These are phyloP conservation scores for Euptelea pleiosperma DNA, from an alignment of 164 flowering plant species.

Conservation along the genomic window DNA sequence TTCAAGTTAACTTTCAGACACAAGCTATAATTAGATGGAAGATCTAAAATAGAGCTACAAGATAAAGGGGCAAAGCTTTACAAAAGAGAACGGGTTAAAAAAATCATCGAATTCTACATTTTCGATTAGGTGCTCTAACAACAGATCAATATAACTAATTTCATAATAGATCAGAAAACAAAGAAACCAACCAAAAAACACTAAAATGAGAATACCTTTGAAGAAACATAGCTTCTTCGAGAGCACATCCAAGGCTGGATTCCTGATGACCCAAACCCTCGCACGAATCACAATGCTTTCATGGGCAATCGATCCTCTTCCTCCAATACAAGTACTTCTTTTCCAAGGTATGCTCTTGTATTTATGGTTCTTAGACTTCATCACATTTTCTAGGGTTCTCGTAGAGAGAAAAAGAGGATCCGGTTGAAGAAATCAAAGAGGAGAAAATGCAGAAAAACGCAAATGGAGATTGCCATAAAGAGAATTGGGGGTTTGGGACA, in stretches of 20 bases:
- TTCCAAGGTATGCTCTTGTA: conserved; percentile 20
- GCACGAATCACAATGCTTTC: conserved; percentile 88
- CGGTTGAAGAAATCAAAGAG: conserved; percentile 33
- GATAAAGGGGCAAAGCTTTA: too few species aligned
- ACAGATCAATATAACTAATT: too few species aligned
- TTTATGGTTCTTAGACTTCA: background rate
- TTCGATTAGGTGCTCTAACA: too few species aligned
- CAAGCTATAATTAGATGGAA: too few species aligned
- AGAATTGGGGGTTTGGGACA: conserved; percentile 46
- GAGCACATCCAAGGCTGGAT: conserved; percentile 94
- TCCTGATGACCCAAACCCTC: conserved; percentile 97
- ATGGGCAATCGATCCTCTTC: conserved; percentile 83
- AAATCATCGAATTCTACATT: too few species aligned
- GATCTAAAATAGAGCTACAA: too few species aligned
- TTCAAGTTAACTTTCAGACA: too few species aligned
- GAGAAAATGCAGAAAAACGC: conserved; percentile 44
- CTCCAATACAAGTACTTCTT: conserved; percentile 91
- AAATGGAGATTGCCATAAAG: conserved; percentile 31
- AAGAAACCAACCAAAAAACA: background rate
- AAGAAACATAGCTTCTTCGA: conserved; percentile 90
- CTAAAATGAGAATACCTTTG: conserved; percentile 43
- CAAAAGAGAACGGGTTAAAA: too few species aligned
- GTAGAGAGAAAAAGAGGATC: conserved; percentile 33
- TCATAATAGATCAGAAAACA: background rate
- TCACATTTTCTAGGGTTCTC: conserved; percentile 7